Evolutionary conservation across 495 filamentous ascomycete species (phyloP), one percentile per base, ranked within the genome.

Genomic region (Xylaria flabelliformis): DNA sequence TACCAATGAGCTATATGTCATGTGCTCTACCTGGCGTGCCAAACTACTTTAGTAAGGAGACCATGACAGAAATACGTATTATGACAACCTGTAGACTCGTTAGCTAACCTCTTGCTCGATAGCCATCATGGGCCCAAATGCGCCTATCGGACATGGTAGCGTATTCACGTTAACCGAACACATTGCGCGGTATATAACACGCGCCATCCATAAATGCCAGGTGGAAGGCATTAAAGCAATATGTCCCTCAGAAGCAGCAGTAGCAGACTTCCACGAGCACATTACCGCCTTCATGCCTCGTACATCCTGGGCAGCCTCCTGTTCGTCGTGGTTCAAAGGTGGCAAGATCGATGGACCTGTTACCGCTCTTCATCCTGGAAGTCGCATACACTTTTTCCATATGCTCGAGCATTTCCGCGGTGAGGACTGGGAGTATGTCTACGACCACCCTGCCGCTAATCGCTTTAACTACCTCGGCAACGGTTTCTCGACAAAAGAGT

Each of bases 291-390:
- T 87, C 70, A 85, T 87, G 83, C 83, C 81, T 64, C 80, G 83
- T 15, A 86, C 85, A 1, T 79, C 78, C 17, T 88, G 85, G 86
- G 76, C 81, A 0, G 70, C 79, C 13, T 41, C 74, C 13, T 83
- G 86, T 39, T 79, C 81, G 6, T 85, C 81, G 4, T 89, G 86
- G 86, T 88, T 85, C 73, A 88, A 87, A 75, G 76, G 78, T 42
- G 83, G 82, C 17, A 72, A 61, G 6, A 72, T 73, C 2, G 79
- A 83, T 72, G 87, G 86, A 0, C 83, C 84, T 12, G 83, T 88
- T 13, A 84, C 81, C 17, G 83, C 84, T 55, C 74, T 87, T 50
- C 82, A 86, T 64, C 85, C 86, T 0, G 86, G 86, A 15, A 84
- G 81, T 68, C 80, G 85, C 8, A 78, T 85, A 10, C 86, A 88